Percentiles rank a stretch among this genome's conserved stretches.
phyloP scores from a whole-genome alignment of 2,329 filamentous ascomycete species.

The Pestalotiopsis fici region DNA sequence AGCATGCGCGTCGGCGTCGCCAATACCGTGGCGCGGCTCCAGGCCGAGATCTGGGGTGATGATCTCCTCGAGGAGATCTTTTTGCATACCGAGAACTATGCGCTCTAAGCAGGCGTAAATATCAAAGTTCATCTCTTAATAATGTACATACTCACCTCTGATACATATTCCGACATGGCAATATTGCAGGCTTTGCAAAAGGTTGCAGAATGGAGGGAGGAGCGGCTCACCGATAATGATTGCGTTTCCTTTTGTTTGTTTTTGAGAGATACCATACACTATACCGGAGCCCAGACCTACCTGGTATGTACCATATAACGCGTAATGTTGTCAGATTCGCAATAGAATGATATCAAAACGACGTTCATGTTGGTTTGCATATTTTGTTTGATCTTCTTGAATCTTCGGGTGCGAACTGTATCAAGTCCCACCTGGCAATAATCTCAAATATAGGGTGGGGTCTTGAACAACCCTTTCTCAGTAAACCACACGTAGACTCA shows the following conservation, averaged over 20 bases:
- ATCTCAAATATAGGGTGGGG: too few species aligned
- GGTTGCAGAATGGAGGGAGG: neutral
- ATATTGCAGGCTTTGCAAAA: neutral
- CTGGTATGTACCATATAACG: neutral
- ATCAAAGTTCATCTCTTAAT: neutral
- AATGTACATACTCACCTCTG: constrained; percentile 3
- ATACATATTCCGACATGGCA: neutral
- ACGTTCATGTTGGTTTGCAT: neutral
- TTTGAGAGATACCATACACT: neutral
- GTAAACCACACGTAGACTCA: too few species aligned
- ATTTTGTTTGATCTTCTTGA: too few species aligned
- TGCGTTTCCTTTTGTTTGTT: neutral
- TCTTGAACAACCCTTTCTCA: too few species aligned
- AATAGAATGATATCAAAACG: neutral
- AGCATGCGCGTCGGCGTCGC: constrained; percentile 86
- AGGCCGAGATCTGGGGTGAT: constrained; percentile 81
- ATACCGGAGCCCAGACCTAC: neutral
- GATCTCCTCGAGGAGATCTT: constrained; percentile 85
- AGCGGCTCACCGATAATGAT: neutral
- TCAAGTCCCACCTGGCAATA: too few species aligned
- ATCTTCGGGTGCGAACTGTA: too few species aligned
- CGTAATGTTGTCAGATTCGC: neutral
- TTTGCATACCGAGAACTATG: constrained; percentile 93
- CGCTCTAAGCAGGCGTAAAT: constrained; percentile 57
- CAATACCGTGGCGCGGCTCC: constrained; percentile 79